A percentile compares a stretch with the other conserved stretches of the same genome.
These are phyloP conservation scores for Rhododendron simsii DNA, from an alignment of 148 eudicot genomes.

Conservation along the genomic window DNA sequence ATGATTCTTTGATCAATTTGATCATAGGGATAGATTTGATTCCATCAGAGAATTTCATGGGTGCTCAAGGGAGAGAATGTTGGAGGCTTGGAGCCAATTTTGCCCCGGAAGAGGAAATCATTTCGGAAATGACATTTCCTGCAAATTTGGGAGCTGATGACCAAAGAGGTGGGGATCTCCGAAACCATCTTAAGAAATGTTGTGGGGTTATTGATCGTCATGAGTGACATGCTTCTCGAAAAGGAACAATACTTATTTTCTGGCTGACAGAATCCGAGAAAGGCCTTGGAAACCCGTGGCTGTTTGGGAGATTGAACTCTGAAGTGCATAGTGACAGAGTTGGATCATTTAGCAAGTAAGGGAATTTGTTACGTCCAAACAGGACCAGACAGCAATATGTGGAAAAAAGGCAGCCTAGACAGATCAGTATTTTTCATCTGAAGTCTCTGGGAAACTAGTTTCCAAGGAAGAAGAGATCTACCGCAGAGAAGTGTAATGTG, in stretches of 20 bases:
- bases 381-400: constrained; percentile 22
- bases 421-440: constrained; percentile 13
- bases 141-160: constrained; percentile 23
- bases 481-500: constrained; percentile 13
- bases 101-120: neutral
- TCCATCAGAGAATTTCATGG: constrained; percentile 12
- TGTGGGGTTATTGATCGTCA: constrained; percentile 27
- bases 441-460: constrained; percentile 22
- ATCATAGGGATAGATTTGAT: constrained; percentile 16
- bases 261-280: constrained; percentile 23
- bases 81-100: neutral
- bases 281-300: constrained; percentile 14
- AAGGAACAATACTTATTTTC: constrained; percentile 13
- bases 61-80: constrained; percentile 1
- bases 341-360: constrained; percentile 13
- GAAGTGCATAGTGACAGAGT: constrained; percentile 26
- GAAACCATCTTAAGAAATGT: too few relatives aligned
- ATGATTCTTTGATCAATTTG: constrained; percentile 13
- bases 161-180: constrained; percentile 17
- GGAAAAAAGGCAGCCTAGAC: constrained; percentile 20
- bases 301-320: constrained; percentile 30
- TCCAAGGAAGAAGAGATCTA: constrained; percentile 22
- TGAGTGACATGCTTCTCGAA: constrained; percentile 20
- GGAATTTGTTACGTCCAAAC: constrained; percentile 13
- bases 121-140: too few relatives aligned